Percentiles rank a stretch among this genome's conserved stretches.
These are phyloP conservation scores for Inga laurina DNA, from an alignment of 306 rosid species.

Conservation along the genomic window DNA sequence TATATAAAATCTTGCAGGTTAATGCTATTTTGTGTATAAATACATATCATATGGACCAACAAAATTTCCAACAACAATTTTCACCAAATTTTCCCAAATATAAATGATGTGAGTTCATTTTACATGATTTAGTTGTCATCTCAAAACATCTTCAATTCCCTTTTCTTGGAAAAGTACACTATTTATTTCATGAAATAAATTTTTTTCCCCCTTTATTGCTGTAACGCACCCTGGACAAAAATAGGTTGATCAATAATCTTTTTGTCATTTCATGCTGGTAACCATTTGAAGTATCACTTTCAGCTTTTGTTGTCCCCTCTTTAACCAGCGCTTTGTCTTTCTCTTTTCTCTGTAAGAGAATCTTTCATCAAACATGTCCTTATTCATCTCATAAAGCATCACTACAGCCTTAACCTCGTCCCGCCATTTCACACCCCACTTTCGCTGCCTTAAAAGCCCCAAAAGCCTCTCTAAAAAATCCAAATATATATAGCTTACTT, in stretches of 20 bases:
- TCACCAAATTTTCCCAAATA: no score
- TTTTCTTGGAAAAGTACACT: no score
- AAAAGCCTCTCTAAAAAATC: not conserved
- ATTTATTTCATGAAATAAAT: no score
- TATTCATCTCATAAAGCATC: not conserved
- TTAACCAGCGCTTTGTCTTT: conserved; percentile 7
- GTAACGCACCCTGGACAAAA: not conserved
- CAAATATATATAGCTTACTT: not conserved
- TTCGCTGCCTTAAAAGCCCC: conserved; percentile 53
- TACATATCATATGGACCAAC: no score
- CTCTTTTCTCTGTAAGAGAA: not conserved
- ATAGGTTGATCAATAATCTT: not conserved
- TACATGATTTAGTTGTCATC: no score
- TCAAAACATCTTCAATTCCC: no score
- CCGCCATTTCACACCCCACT: not conserved
- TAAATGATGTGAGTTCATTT: no score
- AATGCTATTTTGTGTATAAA: no score
- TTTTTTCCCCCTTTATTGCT: not conserved
- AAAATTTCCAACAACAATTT: no score
- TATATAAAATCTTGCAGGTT: no score
- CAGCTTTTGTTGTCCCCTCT: not conserved
- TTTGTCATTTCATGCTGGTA: not conserved
- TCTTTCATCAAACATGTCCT: not conserved
- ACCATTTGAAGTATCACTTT: not conserved
- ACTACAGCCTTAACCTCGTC: conserved; percentile 16